Base-by-base conservation (phyloP, 2,329 filamentous ascomycete genomes). In the Acrocalymma vagum region DNA sequence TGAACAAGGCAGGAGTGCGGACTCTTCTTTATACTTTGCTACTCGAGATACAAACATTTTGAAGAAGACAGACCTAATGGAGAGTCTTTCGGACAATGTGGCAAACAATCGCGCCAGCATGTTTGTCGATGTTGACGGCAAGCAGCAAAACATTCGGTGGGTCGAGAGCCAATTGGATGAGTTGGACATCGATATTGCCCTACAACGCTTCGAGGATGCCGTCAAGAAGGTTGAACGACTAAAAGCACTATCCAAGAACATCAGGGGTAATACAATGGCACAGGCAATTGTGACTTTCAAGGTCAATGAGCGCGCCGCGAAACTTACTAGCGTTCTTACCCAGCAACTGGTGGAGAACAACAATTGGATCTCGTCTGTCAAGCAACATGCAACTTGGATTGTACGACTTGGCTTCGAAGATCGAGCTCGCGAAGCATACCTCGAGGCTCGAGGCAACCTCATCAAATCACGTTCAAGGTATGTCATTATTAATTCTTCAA, bases 161-260 rank as follows among this genome's bases (percentile, higher is more conserved):
- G 90, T 99, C 0, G 94, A 99, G 67, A 84, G 85, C 36, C 90
- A 97, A 71, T 88, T 99, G 69, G 94, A 99, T 63, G 90, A 95
- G 62, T 82, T 99, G 5, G 94, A 99, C 62, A 97, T 97, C 58
- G 87, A 95, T 58, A 92, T 99, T 60, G 93, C 94, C 0, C 79
- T 96, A 34, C 93, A 97, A 65, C 82, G 83, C 27, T 94, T 96
- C 53, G 91, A 96, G 58, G 82, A 86, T 14, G 88, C 94, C 0
- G 94, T 97, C 0, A 79, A 80, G 5, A 83, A 86, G 20, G 87
- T 96, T 1, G 94, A 97, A 69, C 90, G 89, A 61, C 78, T 99
- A 25, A 88, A 92, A 56, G 82, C 81, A 29, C 78, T 97, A 16
- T 88, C 88, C 1, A 84, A 87, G 47, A 84, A 86, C 2, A 80